phyloP scores from a whole-genome alignment of 208 protist genomes.

The Acanthamoeba healyi region DNA sequence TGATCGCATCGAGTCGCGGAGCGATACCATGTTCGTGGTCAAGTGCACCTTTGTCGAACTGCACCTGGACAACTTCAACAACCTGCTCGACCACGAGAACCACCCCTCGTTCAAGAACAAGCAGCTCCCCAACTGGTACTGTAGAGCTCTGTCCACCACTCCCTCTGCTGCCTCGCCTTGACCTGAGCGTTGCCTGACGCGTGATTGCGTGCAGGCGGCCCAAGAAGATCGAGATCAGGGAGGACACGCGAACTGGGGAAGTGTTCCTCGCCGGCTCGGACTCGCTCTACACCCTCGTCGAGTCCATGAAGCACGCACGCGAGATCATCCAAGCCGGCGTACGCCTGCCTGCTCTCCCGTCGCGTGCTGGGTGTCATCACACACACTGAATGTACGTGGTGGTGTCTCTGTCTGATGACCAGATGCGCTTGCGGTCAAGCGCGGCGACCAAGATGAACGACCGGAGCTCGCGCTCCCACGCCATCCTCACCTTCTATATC shows the following conservation, averaged over 20 bases:
- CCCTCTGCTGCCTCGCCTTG: not conserved
- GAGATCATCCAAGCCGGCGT: conserved; percentile 42
- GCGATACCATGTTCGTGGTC: conserved; percentile 57
- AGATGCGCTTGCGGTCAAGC: conserved; percentile 72
- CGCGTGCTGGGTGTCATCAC: not conserved
- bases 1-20: conserved; percentile 3
- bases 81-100: conserved; percentile 57
- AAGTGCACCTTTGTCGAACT: conserved; percentile 67
- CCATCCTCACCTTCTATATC: conserved; percentile 82
- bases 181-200: not conserved
- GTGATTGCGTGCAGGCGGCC: not conserved
- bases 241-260: conserved; percentile 1
- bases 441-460: conserved; percentile 87
- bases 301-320: conserved; percentile 11
- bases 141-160: not conserved
- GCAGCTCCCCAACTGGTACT: conserved; percentile 56
- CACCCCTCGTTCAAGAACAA: conserved; percentile 50
- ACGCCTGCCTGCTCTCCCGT: not conserved
- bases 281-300: conserved; percentile 45
- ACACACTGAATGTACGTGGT: too few species aligned
- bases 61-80: conserved; percentile 56
- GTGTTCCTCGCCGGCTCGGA: conserved; percentile 55
- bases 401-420: not conserved
- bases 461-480: conserved; percentile 86
- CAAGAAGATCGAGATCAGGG: conserved; percentile 62